A percentile compares a stretch with the other conserved stretches of the same genome.
phyloP scores from a whole-genome alignment of 2,329 filamentous ascomycete species.

The Xylariaceae sp. region DNA sequence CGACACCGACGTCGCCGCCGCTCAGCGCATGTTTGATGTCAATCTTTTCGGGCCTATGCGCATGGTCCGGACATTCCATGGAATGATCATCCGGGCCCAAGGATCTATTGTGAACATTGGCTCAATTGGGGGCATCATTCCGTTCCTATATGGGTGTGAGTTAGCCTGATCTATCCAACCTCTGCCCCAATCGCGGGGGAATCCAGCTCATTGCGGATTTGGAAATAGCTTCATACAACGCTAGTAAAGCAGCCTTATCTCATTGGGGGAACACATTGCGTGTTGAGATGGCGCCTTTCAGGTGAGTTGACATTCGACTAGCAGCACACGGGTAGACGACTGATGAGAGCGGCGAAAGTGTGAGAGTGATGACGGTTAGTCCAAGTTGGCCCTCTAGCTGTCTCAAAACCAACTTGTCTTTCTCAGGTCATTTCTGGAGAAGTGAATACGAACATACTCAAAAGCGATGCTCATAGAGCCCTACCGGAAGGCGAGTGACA shows the following conservation, averaged over 20 bases:
- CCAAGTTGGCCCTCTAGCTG: too few relatives aligned
- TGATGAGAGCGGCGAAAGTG: too few relatives aligned
- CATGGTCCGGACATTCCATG: constrained; percentile 26
- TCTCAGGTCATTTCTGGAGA: constrained; percentile 29
- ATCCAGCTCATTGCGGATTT: too few relatives aligned
- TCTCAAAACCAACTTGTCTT: too few relatives aligned
- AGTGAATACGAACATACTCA: constrained; percentile 28
- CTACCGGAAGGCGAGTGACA: constrained; percentile 26
- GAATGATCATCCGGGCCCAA: constrained; percentile 18
- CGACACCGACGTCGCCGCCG: constrained; percentile 21
- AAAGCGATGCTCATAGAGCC: constrained; percentile 16
- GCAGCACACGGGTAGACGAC: too few relatives aligned
- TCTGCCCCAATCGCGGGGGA: too few relatives aligned
- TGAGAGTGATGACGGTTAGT: constrained; percentile 21
- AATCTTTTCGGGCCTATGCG: constrained; percentile 30
- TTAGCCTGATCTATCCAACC: too few relatives aligned
- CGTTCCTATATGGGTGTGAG: constrained; percentile 24
- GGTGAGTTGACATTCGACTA: constrained; percentile 7
- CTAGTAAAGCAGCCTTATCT: constrained; percentile 25
- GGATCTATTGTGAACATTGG: constrained; percentile 29
- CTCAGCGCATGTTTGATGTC: constrained; percentile 25
- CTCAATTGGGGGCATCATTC: constrained; percentile 25
- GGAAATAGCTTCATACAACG: constrained; percentile 30
- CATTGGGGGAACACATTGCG: constrained; percentile 25
- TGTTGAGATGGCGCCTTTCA: constrained; percentile 22